Percentiles rank a stretch among this genome's conserved stretches.
Conservation (phyloP, 805 yeast genomes). For the Pachysolen tannophilus region DNA sequence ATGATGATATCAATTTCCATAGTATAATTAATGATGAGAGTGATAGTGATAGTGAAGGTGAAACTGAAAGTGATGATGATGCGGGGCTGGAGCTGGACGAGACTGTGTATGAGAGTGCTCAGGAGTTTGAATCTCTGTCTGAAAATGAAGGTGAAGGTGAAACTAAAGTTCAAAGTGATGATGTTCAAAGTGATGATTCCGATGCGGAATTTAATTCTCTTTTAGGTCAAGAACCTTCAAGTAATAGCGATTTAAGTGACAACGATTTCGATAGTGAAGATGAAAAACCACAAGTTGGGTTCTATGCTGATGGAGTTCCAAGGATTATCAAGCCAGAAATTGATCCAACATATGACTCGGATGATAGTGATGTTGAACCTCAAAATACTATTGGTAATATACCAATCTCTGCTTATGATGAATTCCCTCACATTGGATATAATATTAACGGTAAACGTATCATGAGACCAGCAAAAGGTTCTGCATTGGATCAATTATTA, state of each 20-base stretch:
- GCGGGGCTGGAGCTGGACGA: conserved; percentile 9
- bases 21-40: conserved; percentile 13
- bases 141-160: conserved; percentile 9
- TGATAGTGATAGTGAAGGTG: conserved; percentile 13
- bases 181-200: conserved; percentile 33
- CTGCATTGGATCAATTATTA: conserved; percentile 83
- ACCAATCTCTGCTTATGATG: conserved; percentile 90
- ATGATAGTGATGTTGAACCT: conserved; percentile 79
- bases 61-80: conserved; percentile 10
- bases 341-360: conserved; percentile 90
- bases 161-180: conserved; percentile 14
- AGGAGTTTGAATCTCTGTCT: no score
- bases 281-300: conserved; percentile 47
- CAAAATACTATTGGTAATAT: conserved; percentile 88
- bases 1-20: conserved; percentile 8
- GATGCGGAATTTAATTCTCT: conserved; percentile 59
- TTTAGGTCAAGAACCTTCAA: conserved; percentile 44
- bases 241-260: conserved; percentile 20
- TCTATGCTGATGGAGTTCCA: conserved; percentile 72
- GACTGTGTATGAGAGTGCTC: conserved; percentile 7
- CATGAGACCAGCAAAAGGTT: conserved; percentile 97
- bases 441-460: conserved; percentile 96
- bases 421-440: conserved; percentile 95
- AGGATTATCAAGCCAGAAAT: conserved; percentile 82
- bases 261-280: conserved; percentile 35